A percentile compares a stretch with the other conserved stretches of the same genome.
These are phyloP conservation scores for Colletotrichum acutatum DNA, from an alignment of 2,329 filamentous ascomycete genomes.

Conservation along the genomic window DNA sequence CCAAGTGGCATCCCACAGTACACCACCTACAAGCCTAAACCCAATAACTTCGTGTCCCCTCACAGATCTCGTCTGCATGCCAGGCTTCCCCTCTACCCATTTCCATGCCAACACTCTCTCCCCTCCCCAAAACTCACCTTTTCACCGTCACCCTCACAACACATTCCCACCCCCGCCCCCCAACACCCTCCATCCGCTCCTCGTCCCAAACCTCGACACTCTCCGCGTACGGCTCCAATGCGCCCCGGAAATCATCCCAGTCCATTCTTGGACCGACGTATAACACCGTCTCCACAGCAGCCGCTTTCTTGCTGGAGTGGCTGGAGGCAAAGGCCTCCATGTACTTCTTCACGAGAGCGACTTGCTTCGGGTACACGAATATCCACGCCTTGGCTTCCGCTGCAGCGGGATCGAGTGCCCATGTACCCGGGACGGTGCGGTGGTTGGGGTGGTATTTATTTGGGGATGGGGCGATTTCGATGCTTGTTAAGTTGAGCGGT, in stretches of 20 bases:
- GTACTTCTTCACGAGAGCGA: slow-evolving; percentile 42
- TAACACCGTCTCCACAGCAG: slow-evolving; percentile 2
- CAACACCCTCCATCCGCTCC: slow-evolving; percentile 21
- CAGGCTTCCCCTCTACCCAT: background rate
- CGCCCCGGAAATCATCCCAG: slow-evolving; percentile 13
- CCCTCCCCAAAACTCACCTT: background rate
- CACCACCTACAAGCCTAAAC: too few relatives aligned
- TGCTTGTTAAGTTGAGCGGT: slow-evolving; percentile 18
- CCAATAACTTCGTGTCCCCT: background rate
- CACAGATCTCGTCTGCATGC: background rate
- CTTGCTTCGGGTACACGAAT: slow-evolving; percentile 49
- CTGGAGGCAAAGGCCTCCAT: slow-evolving; percentile 23
- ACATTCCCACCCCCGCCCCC: slow-evolving; percentile 21
- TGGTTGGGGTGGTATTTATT: slow-evolving; percentile 9
- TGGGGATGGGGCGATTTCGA: slow-evolving; percentile 25
- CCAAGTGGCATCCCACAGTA: too few relatives aligned
- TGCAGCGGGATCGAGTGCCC: slow-evolving; percentile 42
- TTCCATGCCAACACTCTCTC: background rate
- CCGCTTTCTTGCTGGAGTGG: background rate
- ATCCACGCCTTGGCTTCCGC: slow-evolving; percentile 40
- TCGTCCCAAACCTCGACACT: slow-evolving; percentile 13
- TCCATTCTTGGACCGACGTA: slow-evolving; percentile 30
- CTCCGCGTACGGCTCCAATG: background rate
- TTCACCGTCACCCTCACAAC: slow-evolving; percentile 11
- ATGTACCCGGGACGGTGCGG: slow-evolving; percentile 45